Conservation (phyloP, 768 basidiomycete genomes). For the Kwoniella shandongensis region DNA sequence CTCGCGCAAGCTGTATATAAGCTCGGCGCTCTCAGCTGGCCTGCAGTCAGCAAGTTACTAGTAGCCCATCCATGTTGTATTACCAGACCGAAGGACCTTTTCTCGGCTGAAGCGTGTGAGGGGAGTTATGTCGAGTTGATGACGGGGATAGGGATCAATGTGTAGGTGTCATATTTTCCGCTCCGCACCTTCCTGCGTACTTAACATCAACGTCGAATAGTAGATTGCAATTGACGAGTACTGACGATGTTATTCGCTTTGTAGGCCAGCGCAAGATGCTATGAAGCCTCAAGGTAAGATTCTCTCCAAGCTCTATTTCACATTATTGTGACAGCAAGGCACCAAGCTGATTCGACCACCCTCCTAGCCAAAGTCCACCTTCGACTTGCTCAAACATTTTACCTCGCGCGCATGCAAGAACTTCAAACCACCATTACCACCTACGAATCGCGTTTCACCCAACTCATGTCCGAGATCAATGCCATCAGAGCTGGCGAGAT, state of each 20-base stretch:
- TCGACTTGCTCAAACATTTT: constrained; percentile 72
- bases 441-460: constrained; percentile 81
- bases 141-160: constrained; percentile 66
- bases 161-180: constrained; percentile 35
- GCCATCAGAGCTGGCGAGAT: constrained; percentile 68
- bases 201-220: no score
- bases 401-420: constrained; percentile 67
- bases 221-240: no score
- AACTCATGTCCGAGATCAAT: constrained; percentile 70
- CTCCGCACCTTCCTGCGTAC: no score
- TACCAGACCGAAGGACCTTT: constrained; percentile 59
- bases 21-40: constrained; percentile 65
- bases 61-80: constrained; percentile 62
- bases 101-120: constrained; percentile 71
- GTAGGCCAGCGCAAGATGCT: constrained; percentile 57
- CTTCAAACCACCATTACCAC: constrained; percentile 67
- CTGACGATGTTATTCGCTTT: background rate
- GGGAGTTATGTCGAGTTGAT: constrained; percentile 68
- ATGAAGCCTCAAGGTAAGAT: constrained; percentile 61
- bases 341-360: constrained; percentile 1
- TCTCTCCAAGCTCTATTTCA: no score
- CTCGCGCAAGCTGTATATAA: constrained; percentile 86
- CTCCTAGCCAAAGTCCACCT: constrained; percentile 62
- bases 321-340: background rate
- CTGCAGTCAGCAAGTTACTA: constrained; percentile 65